Conservation (phyloP, 805 yeast genomes). For the Wickerhamomyces xylosicus region DNA sequence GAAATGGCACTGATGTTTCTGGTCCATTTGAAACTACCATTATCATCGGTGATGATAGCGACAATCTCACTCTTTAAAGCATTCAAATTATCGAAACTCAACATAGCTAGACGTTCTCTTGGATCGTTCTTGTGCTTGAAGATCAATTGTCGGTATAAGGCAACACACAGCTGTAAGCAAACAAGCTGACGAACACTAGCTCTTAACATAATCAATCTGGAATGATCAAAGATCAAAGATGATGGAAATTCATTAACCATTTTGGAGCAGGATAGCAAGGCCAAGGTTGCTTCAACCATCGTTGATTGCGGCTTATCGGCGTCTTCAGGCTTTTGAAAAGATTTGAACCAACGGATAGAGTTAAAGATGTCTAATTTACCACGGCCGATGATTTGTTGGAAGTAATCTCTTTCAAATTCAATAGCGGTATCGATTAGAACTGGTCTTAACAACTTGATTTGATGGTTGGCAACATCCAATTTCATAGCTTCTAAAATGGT, state of each 20-base stretch:
- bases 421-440: constrained; percentile 78
- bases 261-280: constrained; percentile 64
- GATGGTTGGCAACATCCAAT: constrained; percentile 90
- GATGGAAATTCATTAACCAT: constrained; percentile 79
- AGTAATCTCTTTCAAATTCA: constrained; percentile 78
- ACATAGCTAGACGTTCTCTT: constrained; percentile 19
- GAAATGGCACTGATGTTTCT: constrained; percentile 66
- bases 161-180: constrained; percentile 64
- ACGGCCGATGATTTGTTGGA: constrained; percentile 56
- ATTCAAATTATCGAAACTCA: constrained; percentile 28
- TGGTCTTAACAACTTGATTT: constrained; percentile 77
- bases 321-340: constrained; percentile 6
- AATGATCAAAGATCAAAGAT: constrained; percentile 74
- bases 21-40: constrained; percentile 87
- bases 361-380: constrained; percentile 18
- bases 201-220: constrained; percentile 63
- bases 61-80: constrained; percentile 58
- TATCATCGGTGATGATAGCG: constrained; percentile 74
- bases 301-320: constrained; percentile 25
- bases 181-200: constrained; percentile 83
- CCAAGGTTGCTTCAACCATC: constrained; percentile 43
- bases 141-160: constrained; percentile 62
- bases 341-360: constrained; percentile 19
- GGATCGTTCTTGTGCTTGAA: constrained; percentile 13
- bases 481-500: constrained; percentile 90